Evolutionary conservation across 2,329 filamentous ascomycete genomes (phyloP).

Genomic region (Microsporum ferrugineum): DNA sequence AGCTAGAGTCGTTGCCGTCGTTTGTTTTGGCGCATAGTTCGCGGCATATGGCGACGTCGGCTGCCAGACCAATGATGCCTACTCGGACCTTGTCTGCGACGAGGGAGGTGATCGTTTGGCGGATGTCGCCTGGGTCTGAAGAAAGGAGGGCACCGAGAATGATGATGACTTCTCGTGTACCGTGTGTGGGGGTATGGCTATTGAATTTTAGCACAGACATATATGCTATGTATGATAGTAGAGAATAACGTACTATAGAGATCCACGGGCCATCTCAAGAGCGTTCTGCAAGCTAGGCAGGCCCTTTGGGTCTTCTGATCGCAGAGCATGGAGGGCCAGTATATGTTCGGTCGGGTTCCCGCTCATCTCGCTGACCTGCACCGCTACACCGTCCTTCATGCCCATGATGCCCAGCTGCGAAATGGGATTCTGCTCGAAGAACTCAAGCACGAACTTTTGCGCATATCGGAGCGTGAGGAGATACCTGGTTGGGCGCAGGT

Average conservation of each 20-base stretch:
- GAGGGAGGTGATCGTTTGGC: conserved; percentile 71
- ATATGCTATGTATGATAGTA: neutral
- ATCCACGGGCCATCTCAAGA: conserved; percentile 84
- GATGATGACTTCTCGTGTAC: conserved; percentile 83
- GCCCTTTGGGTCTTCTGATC: conserved; percentile 57
- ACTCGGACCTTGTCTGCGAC: conserved; percentile 76
- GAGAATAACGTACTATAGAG: conserved; percentile 54
- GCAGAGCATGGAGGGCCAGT: conserved; percentile 57
- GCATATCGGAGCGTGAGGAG: conserved; percentile 72
- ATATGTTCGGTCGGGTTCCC: conserved; percentile 88
- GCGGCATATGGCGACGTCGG: conserved; percentile 81
- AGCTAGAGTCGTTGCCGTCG: conserved; percentile 56
- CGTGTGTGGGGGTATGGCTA: conserved; percentile 81
- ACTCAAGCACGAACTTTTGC: conserved; percentile 79
- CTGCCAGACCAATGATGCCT: conserved; percentile 78
- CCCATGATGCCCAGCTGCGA: conserved; percentile 86
- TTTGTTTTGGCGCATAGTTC: conserved; percentile 86
- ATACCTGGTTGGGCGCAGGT: conserved; percentile 78
- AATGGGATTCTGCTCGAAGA: conserved; percentile 97
- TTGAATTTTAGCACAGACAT: neutral
- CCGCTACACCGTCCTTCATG: conserved; percentile 83
- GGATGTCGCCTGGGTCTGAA: conserved; percentile 88
- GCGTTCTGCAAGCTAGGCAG: conserved; percentile 84
- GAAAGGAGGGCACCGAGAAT: conserved; percentile 84
- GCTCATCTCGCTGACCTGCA: conserved; percentile 76